These are phyloP conservation scores for Somion occarium DNA, from an alignment of 1,284 basidiomycete genomes.

Conservation along the genomic window DNA sequence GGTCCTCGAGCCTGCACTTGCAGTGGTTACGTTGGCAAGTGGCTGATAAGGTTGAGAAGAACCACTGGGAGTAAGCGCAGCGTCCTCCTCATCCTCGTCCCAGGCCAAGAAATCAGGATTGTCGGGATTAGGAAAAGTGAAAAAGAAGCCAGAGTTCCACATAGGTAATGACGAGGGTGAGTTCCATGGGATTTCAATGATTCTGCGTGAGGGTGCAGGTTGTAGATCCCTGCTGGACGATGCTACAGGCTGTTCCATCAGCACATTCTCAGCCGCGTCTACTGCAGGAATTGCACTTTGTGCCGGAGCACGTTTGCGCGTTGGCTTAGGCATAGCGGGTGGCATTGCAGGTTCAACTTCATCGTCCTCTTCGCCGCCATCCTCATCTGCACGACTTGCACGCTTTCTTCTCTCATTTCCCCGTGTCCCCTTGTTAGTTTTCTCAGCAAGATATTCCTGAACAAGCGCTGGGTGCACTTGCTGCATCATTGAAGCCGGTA, in stretches of 20 bases:
- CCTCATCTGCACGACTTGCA: not conserved
- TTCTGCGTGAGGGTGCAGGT: not conserved
- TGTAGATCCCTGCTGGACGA: not conserved
- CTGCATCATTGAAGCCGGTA: conserved; percentile 39
- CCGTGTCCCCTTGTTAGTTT: conserved; percentile 10
- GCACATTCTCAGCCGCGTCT: not conserved
- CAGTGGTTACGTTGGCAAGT: not conserved
- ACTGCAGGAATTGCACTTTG: not conserved
- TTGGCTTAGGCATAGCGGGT: not conserved
- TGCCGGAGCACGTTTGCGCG: not conserved
- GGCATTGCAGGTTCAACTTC: conserved; percentile 5
- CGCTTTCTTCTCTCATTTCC: conserved; percentile 10
- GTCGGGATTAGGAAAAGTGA: conserved; percentile 26
- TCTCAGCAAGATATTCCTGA: conserved; percentile 23
- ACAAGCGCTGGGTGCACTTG: conserved; percentile 41
- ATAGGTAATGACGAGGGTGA: conserved; percentile 13
- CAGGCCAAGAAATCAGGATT: conserved; percentile 21
- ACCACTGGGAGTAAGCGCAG: not conserved
- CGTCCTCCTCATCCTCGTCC: conserved; percentile 11
- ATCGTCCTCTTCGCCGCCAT: conserved; percentile 11
- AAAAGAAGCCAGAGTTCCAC: conserved; percentile 18
- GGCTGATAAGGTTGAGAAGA: not conserved
- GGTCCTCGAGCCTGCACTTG: not conserved
- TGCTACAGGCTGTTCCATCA: not conserved
- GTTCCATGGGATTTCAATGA: not conserved